phyloP scores from a whole-genome alignment of 2,329 filamentous ascomycete genomes.

The Aschersonia sp. region DNA sequence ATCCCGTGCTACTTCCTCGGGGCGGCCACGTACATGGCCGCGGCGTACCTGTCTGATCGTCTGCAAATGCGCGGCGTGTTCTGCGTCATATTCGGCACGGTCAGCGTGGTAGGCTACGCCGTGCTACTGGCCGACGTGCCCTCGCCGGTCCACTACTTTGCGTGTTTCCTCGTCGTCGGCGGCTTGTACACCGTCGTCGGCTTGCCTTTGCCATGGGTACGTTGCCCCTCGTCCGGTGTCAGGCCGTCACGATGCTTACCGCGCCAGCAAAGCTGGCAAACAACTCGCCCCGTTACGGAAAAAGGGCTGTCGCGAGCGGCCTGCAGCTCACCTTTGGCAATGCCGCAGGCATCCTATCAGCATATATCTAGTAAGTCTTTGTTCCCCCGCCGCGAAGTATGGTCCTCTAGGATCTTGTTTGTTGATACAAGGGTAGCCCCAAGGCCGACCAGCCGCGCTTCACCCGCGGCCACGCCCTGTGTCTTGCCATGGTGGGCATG shows the following conservation, averaged over 20 bases:
- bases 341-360: constrained; percentile 56
- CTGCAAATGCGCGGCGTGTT: constrained; percentile 52
- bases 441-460: constrained; percentile 39
- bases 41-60: constrained; percentile 54
- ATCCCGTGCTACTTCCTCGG: constrained; percentile 67
- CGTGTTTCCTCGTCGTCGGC: constrained; percentile 59
- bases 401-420: not conserved
- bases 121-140: constrained; percentile 47
- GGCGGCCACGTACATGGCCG: constrained; percentile 51
- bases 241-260: too few species aligned
- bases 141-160: constrained; percentile 57
- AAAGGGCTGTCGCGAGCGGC: constrained; percentile 57
- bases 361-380: constrained; percentile 41
- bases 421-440: constrained; percentile 15
- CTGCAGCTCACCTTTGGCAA: constrained; percentile 61
- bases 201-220: constrained; percentile 38
- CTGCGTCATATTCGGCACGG: constrained; percentile 42
- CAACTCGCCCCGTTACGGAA: constrained; percentile 62
- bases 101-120: constrained; percentile 56
- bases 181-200: constrained; percentile 52
- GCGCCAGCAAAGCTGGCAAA: constrained; percentile 30
- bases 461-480: constrained; percentile 46
- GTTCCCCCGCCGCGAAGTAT: not conserved
- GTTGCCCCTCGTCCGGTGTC: constrained; percentile 2
- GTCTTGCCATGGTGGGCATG: constrained; percentile 41